phyloP scores from a whole-genome alignment of 441 rosid species.

The Macaranga tanarius region DNA sequence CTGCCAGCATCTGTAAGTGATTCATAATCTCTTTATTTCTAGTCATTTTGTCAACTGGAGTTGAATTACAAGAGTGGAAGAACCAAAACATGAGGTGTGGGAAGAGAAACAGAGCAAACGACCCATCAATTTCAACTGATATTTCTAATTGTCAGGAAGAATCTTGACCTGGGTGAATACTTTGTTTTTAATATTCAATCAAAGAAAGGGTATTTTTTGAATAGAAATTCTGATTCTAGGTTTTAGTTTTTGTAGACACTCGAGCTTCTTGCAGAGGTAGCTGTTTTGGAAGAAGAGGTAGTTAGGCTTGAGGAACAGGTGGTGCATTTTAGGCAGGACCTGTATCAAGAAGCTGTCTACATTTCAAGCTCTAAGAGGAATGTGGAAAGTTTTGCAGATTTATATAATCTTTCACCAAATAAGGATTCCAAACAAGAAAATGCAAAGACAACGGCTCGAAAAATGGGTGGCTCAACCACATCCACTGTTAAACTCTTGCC shows the following conservation, averaged over 20 bases:
- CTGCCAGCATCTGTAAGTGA: constrained; percentile 74
- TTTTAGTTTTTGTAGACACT: constrained; percentile 52
- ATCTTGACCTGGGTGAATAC: not conserved
- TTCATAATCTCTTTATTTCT: constrained; percentile 12
- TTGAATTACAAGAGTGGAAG: constrained; percentile 1
- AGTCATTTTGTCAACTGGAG: not conserved
- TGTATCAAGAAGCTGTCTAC: constrained; percentile 74
- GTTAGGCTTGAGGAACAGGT: constrained; percentile 79
- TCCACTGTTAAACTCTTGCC: constrained; percentile 24
- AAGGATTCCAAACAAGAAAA: constrained; percentile 36
- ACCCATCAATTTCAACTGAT: constrained; percentile 1
- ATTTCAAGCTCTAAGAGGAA: constrained; percentile 59
- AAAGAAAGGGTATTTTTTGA: not conserved
- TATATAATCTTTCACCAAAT: constrained; percentile 22
- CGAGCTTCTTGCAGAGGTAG: constrained; percentile 93
- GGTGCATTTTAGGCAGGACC: constrained; percentile 60
- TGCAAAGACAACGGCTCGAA: constrained; percentile 28
- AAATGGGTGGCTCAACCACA: constrained; percentile 24
- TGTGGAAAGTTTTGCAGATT: constrained; percentile 34
- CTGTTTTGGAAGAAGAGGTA: constrained; percentile 89
- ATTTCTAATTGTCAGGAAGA: not conserved
- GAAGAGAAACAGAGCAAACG: not conserved
- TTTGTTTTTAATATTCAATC: not conserved
- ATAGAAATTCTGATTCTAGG: constrained; percentile 19
- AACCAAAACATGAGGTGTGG: not conserved